Evolutionary conservation across 2,329 filamentous ascomycete genomes (phyloP).

Genomic region (Aspergillus aculeatus): DNA sequence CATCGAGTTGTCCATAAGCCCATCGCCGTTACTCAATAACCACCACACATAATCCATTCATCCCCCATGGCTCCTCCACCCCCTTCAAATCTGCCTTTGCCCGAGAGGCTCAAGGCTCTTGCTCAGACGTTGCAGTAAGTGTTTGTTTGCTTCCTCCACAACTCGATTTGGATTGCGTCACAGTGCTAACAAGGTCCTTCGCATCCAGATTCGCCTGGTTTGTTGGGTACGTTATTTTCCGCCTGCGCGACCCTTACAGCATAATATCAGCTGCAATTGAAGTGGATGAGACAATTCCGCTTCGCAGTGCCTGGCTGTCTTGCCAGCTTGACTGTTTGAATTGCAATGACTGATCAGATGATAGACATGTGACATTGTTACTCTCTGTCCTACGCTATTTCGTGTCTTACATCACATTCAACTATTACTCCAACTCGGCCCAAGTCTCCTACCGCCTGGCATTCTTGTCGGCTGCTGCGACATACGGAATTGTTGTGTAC

Average conservation of each 20-base stretch:
- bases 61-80: slow-evolving; percentile 70
- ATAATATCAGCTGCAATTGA: background rate
- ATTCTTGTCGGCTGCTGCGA: slow-evolving; percentile 83
- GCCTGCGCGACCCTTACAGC: background rate
- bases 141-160: slow-evolving; percentile 31
- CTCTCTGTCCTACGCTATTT: slow-evolving; percentile 78
- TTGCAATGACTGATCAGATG: slow-evolving; percentile 25
- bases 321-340: background rate
- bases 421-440: slow-evolving; percentile 75
- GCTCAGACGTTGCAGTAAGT: slow-evolving; percentile 89
- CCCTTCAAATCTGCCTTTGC: slow-evolving; percentile 65
- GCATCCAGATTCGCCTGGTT: slow-evolving; percentile 66
- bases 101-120: slow-evolving; percentile 72
- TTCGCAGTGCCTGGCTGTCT: slow-evolving; percentile 9
- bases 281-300: background rate
- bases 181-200: slow-evolving; percentile 36
- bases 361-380: slow-evolving; percentile 82
- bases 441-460: slow-evolving; percentile 84
- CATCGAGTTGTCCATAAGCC: background rate
- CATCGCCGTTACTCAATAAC: background rate
- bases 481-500: slow-evolving; percentile 98
- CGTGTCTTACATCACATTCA: slow-evolving; percentile 84
- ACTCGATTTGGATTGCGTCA: slow-evolving; percentile 4
- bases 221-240: slow-evolving; percentile 63
- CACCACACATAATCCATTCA: background rate